Base-by-base conservation (phyloP, 2,329 filamentous ascomycete species). In the Beauveria sp. region DNA sequence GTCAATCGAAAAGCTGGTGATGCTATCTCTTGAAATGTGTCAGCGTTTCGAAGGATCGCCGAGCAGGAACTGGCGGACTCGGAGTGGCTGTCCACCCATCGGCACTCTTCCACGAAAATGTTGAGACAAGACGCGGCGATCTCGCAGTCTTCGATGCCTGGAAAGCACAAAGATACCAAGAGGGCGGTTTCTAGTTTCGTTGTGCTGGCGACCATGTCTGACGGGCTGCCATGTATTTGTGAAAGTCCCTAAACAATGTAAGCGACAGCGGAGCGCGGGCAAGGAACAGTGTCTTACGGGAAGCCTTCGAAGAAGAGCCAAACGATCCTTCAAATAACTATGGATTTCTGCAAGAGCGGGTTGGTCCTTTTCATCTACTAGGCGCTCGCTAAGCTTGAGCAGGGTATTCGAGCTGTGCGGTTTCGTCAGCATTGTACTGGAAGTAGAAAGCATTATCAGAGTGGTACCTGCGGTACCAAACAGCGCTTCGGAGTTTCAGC, bases 1-100 rank as follows among this genome's bases (percentile, higher is more conserved):
- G 86, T 89, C 66, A 89, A 86, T 30, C 84, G 79, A 67, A 88
- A 89, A 1, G 79, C 80, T 47, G 80, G 82, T 1, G 85, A 86
- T 1, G 84, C 80, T 56, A 89, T 83, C 64, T 88, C 85, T 26
- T 77, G 73, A 63, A 85, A 88, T 2, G 85, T 74, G 7, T 84
- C 80, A 40, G 78, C 77, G 64, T 89, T 89, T 41, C 83, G 81
- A 51, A 87, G 75, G 16, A 86, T 72, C 0, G 82, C 77, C 20
- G 79, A 72, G 10, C 80, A 75, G 3, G 78, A 73, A 64, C 84
- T 84, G 18, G 76, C 72, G 3, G 79, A 73, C 59, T 81, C 79
- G 30, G 77, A 75, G 24, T 77, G 75, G 12, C 77, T 77, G 63
- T 85, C 79, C 20, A 86, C 76, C 46, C 84, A 75, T 16, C 76